Evolutionary conservation across 106 monocot species (phyloP).

Genomic region (Dioscorea alata): DNA sequence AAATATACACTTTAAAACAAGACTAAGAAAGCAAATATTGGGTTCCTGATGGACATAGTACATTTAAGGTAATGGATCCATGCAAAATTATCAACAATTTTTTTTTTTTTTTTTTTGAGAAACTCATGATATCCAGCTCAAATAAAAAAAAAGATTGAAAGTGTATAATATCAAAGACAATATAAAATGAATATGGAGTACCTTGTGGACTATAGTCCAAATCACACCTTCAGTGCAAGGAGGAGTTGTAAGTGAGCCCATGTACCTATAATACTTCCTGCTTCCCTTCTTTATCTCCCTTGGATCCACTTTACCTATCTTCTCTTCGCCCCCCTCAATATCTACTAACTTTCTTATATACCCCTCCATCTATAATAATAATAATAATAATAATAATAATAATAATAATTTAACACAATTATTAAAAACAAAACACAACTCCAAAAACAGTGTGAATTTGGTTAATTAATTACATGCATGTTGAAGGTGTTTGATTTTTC

Average conservation of each 20-base stretch:
- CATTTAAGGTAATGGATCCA: too few relatives aligned
- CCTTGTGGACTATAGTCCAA: conserved; percentile 63
- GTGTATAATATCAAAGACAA: too few relatives aligned
- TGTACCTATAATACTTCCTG: conserved; percentile 79
- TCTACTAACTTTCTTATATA: conserved; percentile 30
- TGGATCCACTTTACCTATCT: conserved; percentile 44
- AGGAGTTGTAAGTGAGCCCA: conserved; percentile 78
- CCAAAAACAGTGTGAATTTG: too few relatives aligned
- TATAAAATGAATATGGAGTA: not conserved
- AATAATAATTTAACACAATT: too few relatives aligned
- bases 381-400: not conserved
- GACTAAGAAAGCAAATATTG: not conserved
- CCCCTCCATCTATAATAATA: conserved; percentile 28
- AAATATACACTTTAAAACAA: not conserved
- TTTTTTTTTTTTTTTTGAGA: too few relatives aligned
- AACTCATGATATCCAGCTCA: not conserved
- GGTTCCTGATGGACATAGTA: too few relatives aligned
- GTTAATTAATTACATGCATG: too few relatives aligned
- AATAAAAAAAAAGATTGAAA: too few relatives aligned
- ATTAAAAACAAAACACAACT: too few relatives aligned
- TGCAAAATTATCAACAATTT: too few relatives aligned
- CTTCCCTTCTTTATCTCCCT: conserved; percentile 27
- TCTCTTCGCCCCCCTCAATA: conserved; percentile 22
- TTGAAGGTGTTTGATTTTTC: too few relatives aligned
- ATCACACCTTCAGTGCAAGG: conserved; percentile 85